These are phyloP conservation scores for Exophiala aquamarina DNA, from an alignment of 2,329 filamentous ascomycete genomes.

Conservation along the genomic window DNA sequence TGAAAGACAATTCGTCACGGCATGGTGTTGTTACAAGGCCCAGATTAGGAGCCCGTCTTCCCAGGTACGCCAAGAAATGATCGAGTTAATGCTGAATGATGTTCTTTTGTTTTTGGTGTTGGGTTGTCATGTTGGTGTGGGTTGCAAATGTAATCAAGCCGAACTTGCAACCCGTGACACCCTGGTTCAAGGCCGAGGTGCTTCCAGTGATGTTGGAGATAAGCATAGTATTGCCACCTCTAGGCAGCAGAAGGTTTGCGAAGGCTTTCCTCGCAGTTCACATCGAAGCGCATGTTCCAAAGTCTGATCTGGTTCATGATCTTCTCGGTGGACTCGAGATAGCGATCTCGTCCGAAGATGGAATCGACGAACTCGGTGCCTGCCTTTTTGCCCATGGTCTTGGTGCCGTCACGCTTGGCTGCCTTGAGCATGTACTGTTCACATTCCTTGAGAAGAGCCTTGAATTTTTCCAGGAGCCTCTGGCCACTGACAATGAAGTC, in stretches of 20 bases:
- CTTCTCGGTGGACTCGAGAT: slow-evolving; percentile 85
- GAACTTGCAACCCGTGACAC: slow-evolving; percentile 12
- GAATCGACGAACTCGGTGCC: slow-evolving; percentile 95
- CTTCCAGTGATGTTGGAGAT: not conserved
- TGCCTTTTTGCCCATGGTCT: slow-evolving; percentile 85
- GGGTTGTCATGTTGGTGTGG: too few species aligned
- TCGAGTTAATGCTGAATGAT: too few species aligned
- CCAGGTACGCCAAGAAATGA: too few species aligned
- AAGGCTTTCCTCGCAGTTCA: slow-evolving; percentile 91
- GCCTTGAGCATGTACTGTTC: slow-evolving; percentile 95
- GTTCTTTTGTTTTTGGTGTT: too few species aligned
- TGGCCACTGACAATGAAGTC: slow-evolving; percentile 91
- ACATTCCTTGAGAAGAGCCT: slow-evolving; percentile 82
- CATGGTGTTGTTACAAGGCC: too few species aligned
- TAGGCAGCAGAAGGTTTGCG: slow-evolving; percentile 46
- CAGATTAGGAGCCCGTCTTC: too few species aligned
- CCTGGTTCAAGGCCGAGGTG: not conserved
- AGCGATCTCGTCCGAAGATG: slow-evolving; percentile 87
- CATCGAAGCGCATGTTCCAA: slow-evolving; percentile 93
- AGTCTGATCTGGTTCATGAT: slow-evolving; percentile 85
- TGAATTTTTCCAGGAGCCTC: slow-evolving; percentile 80
- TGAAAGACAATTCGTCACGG: too few species aligned
- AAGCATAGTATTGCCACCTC: not conserved
- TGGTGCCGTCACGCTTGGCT: slow-evolving; percentile 68
- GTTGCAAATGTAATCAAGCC: too few species aligned